Evolutionary conservation across 371 early-diverging fungal genomes (phyloP), one percentile per base, ranked within the genome.

Genomic region (Batkoa obscura): DNA sequence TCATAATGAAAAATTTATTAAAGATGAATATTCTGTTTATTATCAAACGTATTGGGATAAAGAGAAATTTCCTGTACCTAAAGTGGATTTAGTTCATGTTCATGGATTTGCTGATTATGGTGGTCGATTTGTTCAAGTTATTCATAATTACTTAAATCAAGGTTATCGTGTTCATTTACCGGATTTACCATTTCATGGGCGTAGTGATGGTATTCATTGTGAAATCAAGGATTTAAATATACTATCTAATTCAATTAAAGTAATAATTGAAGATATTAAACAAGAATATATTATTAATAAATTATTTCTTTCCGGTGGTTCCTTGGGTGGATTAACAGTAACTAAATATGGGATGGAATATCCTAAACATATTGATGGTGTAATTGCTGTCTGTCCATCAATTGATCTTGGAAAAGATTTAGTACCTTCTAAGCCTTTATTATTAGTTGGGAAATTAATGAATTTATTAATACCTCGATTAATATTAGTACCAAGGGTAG

Each of bases 161-260:
- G 55, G 55, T 3, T 55, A 32, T 39, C 43, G 55, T 6, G 33
- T 55, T 32, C 55, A 55, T 55, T 23, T 5, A 12, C 9, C 43
- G 3, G 55, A 55, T 55, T 33, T 55, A 12, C 55, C 43, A 43
- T 42, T 42, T 5, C 43, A 55, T 15, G 55, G 55, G 10, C 13
- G 55, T 10, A 38, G 31, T 6, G 43, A 55, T 23, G 55, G 55
- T 42, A 35, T 55, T 12, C 43, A 55, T 8, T 42, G 38, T 37
- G 5, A 37, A 13, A n/a, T 38, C n/a, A 12, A 15, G 5, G 30
- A 30, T 30, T 39, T 53, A 9, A 8, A 34, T 3, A 39, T 13
- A 30, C 38, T 53, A 3, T 34, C 53, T 23, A 38, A 12, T 3
- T 17, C 34, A 32, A n/a, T 38, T 6, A 38, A 53, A 34, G 53